Evolutionary conservation across 202 grass and related monocot species (phyloP).

Genomic region (Hordeum pubiflorum): DNA sequence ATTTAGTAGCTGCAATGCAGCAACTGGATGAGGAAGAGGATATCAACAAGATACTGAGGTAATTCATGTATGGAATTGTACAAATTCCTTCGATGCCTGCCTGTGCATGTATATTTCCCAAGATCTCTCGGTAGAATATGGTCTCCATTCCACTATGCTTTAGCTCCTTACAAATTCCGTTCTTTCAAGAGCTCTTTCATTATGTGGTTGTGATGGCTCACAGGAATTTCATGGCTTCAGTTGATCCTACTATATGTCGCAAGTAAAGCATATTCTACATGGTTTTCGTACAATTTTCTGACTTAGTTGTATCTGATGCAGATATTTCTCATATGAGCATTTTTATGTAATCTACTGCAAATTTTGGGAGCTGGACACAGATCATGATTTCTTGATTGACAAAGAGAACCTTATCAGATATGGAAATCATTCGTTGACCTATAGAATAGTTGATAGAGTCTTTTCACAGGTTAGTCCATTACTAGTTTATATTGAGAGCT

Average conservation of each 20-base stretch:
- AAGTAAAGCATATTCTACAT: not conserved
- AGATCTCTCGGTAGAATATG: not conserved
- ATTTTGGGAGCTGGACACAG: constrained; percentile 97
- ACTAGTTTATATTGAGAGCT: not conserved
- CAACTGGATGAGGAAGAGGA: constrained; percentile 98
- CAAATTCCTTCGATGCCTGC: not conserved
- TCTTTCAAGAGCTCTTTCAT: not conserved
- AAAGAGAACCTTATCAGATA: constrained; percentile 99
- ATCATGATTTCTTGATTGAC: constrained; percentile 99
- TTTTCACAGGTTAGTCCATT: constrained; percentile 79
- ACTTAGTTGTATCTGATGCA: constrained; percentile 37
- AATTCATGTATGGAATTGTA: constrained; percentile 25
- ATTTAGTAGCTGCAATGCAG: constrained; percentile 94
- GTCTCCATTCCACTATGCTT: not conserved
- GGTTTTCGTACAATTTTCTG: not conserved
- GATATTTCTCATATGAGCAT: constrained; percentile 98
- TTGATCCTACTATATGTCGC: not conserved
- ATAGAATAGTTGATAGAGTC: constrained; percentile 96
- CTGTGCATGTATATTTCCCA: constrained; percentile 10
- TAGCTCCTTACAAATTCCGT: constrained; percentile 15
- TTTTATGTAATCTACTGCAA: constrained; percentile 99
- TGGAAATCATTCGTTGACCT: constrained; percentile 94
- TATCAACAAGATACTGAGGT: constrained; percentile 99
- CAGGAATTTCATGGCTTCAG: not conserved
- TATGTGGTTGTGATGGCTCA: not conserved